Evolutionary conservation across 768 basidiomycete genomes (phyloP).

Genomic region (Megacollybia marginata): DNA sequence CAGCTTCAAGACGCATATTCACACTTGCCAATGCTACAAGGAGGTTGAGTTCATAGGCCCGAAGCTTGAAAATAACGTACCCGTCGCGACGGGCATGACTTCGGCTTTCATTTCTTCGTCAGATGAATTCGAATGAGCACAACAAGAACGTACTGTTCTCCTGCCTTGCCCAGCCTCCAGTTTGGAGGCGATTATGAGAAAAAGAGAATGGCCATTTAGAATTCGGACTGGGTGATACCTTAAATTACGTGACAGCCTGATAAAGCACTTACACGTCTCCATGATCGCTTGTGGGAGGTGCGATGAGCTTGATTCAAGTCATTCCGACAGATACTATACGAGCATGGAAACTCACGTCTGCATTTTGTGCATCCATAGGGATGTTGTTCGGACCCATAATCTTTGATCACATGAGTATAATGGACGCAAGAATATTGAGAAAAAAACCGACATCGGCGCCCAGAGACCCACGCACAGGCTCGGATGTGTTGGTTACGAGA

Average conservation of each 20-base stretch:
- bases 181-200: conserved; percentile 49
- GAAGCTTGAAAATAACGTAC: conserved; percentile 13
- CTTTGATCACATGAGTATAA: neutral
- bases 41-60: neutral
- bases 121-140: neutral
- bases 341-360: too few relatives aligned
- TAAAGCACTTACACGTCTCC: conserved; percentile 20
- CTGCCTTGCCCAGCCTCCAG: conserved; percentile 55
- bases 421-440: too few relatives aligned
- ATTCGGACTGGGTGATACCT: conserved; percentile 23
- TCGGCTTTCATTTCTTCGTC: conserved; percentile 21
- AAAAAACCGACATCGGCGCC: conserved; percentile 19
- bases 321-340: too few relatives aligned
- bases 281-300: conserved; percentile 37
- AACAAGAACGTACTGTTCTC: conserved; percentile 32
- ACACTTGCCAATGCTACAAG: conserved; percentile 34
- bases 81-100: conserved; percentile 42
- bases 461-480: conserved; percentile 30
- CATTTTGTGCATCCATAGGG: conserved; percentile 33
- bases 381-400: conserved; percentile 36
- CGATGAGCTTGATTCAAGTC: conserved; percentile 26
- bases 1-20: conserved; percentile 44
- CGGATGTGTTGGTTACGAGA: conserved; percentile 19
- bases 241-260: too few relatives aligned
- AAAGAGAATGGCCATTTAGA: conserved; percentile 52